Evolutionary conservation across 768 basidiomycete genomes (phyloP).

Genomic region (Pleurotus tuoliensis): DNA sequence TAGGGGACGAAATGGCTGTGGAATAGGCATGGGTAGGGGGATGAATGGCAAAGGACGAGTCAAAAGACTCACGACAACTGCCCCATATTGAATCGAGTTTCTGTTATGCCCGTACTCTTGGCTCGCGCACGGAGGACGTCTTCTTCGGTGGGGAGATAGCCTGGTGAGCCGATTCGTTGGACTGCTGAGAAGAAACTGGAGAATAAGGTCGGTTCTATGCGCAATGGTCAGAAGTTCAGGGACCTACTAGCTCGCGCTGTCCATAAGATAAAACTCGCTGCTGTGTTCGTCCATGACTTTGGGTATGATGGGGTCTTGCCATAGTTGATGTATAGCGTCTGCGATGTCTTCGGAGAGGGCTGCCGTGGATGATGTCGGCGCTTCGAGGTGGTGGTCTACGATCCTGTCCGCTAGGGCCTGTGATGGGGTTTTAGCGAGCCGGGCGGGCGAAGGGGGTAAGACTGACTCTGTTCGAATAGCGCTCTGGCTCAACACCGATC

Average conservation of each 20-base stretch:
- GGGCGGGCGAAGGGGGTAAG: not conserved
- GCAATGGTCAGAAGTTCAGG: not conserved
- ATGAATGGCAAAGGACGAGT: no score
- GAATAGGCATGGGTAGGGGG: no score
- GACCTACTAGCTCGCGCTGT: constrained; percentile 84
- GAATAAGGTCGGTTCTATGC: not conserved
- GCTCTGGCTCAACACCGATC: constrained; percentile 73
- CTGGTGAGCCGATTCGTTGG: constrained; percentile 72
- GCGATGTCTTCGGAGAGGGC: constrained; percentile 63
- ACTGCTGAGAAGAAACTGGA: constrained; percentile 83
- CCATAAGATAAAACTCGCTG: constrained; percentile 90
- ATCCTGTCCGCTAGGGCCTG: constrained; percentile 53
- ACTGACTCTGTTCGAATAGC: constrained; percentile 59
- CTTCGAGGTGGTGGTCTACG: constrained; percentile 51
- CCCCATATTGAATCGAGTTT: constrained; percentile 79
- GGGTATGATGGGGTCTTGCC: constrained; percentile 64
- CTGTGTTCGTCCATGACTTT: constrained; percentile 53
- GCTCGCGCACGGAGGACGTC: constrained; percentile 87
- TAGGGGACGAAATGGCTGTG: not conserved
- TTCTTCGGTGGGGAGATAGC: constrained; percentile 82
- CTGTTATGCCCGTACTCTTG: constrained; percentile 88
- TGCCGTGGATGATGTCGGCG: constrained; percentile 29
- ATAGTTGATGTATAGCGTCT: constrained; percentile 61
- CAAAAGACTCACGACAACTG: constrained; percentile 45
- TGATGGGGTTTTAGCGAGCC: not conserved